A percentile compares a stretch with the other conserved stretches of the same genome.
These are phyloP conservation scores for Periconia sp. DNA, from an alignment of 2,329 filamentous ascomycete species.

Conservation along the genomic window DNA sequence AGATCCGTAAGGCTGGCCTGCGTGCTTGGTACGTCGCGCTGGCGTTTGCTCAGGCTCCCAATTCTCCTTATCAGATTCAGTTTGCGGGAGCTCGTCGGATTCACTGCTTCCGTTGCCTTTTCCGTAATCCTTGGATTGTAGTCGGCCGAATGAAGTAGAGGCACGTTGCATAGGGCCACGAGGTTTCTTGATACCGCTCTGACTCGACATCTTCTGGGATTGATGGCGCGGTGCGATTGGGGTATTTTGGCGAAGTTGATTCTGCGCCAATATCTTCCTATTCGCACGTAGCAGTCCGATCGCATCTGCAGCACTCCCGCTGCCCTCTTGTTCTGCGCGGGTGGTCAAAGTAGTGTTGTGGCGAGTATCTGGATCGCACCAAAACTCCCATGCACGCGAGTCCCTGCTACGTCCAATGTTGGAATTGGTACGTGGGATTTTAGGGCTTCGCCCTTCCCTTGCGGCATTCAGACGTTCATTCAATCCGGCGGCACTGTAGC, in stretches of 20 bases:
- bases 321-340: conserved; percentile 79
- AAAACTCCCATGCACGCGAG: conserved; percentile 87
- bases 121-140: conserved; percentile 31
- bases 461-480: conserved; percentile 37
- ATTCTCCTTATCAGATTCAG: conserved; percentile 95
- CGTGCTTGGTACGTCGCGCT: conserved; percentile 29
- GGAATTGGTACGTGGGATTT: conserved; percentile 52
- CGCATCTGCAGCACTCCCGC: conserved; percentile 76
- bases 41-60: conserved; percentile 58
- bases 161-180: conserved; percentile 38
- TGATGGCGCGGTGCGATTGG: conserved; percentile 33
- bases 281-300: conserved; percentile 79
- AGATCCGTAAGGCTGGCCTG: conserved; percentile 34
- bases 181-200: conserved; percentile 40
- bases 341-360: conserved; percentile 69
- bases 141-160: conserved; percentile 36
- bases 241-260: conserved; percentile 67
- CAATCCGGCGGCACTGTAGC: conserved; percentile 64
- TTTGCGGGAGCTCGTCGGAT: conserved; percentile 54
- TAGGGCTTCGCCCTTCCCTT: conserved; percentile 32
- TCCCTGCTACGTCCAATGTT: conserved; percentile 77
- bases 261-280: conserved; percentile 53
- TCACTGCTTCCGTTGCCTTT: conserved; percentile 35
- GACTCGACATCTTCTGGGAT: conserved; percentile 31
- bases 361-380: conserved; percentile 77